Evolutionary conservation across 345 rosid species (phyloP), one percentile per base, ranked within the genome.

Genomic region (Bruguiera parviflora): DNA sequence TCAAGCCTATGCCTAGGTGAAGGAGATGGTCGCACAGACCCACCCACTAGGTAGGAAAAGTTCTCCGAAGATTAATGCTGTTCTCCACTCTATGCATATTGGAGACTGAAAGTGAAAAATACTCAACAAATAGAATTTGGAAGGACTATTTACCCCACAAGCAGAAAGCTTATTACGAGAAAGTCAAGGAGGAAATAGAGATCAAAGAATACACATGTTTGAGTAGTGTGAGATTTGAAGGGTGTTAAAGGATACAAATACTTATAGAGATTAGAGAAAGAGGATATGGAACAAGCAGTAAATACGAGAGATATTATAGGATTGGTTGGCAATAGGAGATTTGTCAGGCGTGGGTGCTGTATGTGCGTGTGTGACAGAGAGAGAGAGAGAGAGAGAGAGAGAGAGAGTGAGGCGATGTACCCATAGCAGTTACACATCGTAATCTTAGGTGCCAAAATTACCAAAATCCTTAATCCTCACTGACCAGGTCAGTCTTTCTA

Each of bases 381-480:
- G 68, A 53, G 65, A 76, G 71, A 62, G 78, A 61, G 33, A 32
- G 33, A 32, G 33, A 32, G 70, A 66, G 68, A 70, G 57, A 72
- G 58, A 55, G 71, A 63, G 68, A 58, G 63, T 74, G 67, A 62
- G 78, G 58, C 39, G 46, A 49, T 39, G 75, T 56, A 67, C 73
- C 85, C 76, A 71, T 82, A 76, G 79, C 85, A 74, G 86, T 83
- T 84, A 79, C 55, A 78, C 84, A 87, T 87, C 91, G 77, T 76
- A 79, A 79, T 84, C 91, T 68, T 57, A 66, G 75, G 77, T 55
- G 68, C 88, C 80, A 80, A 67, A 74, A 76, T 78, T 77, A 67
- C 75, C 82, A 55, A 77, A 75, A 73, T 63, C 69, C 71, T 82
- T 72, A 80, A 73, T 72, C 70, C 74, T 47, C 49, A 71, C 71